These are phyloP conservation scores for Pseudogymnoascus sp. DNA, from an alignment of 2,329 filamentous ascomycete species.

Conservation along the genomic window DNA sequence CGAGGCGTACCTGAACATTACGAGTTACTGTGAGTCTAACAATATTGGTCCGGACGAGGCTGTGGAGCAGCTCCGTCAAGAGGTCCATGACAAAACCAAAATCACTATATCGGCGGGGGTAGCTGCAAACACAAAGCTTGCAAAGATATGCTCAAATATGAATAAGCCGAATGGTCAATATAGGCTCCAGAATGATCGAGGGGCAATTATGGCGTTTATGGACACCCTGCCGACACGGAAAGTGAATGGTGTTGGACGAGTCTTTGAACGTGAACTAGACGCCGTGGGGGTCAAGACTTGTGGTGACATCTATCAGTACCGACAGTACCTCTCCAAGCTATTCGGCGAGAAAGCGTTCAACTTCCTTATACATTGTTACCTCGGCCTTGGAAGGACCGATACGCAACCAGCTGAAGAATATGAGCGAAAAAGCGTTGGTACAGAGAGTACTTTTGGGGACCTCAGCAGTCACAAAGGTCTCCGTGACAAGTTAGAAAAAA, in stretches of 20 bases:
- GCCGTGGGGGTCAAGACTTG: constrained; percentile 84
- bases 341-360: constrained; percentile 90
- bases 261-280: constrained; percentile 83
- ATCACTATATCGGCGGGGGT: constrained; percentile 94
- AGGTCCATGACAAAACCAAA: constrained; percentile 67
- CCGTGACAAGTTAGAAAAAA: constrained; percentile 69
- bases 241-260: constrained; percentile 89
- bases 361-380: constrained; percentile 75
- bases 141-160: constrained; percentile 90
- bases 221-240: constrained; percentile 74
- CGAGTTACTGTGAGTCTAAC: constrained; percentile 69
- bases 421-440: constrained; percentile 88
- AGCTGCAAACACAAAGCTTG: constrained; percentile 83
- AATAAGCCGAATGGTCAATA: constrained; percentile 98
- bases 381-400: constrained; percentile 78
- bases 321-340: constrained; percentile 65
- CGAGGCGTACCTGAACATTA: constrained; percentile 94
- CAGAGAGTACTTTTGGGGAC: constrained; percentile 84
- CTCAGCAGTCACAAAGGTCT: constrained; percentile 62
- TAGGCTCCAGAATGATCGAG: constrained; percentile 62
- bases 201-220: constrained; percentile 80
- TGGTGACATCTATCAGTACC: constrained; percentile 73
- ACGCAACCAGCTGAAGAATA: constrained; percentile 84
- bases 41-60: constrained; percentile 62
- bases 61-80: constrained; percentile 67